A percentile compares a stretch with the other conserved stretches of the same genome.
Evolutionary conservation across 163 green algal species (phyloP).

Genomic region (Prototheca cutis): DNA sequence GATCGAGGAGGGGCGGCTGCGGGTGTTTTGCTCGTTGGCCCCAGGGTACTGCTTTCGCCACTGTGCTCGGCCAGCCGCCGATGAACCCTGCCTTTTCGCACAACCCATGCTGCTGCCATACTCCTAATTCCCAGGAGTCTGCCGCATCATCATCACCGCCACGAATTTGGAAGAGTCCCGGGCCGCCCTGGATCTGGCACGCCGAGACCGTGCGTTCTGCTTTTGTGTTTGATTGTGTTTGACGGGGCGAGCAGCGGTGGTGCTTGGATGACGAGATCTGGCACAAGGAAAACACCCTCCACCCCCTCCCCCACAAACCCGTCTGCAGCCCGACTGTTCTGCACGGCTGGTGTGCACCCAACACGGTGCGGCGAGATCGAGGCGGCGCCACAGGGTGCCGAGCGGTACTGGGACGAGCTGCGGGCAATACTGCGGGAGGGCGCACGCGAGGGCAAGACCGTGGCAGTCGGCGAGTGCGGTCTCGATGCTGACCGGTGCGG

Average conservation of each 20-base stretch:
- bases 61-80: too few species aligned
- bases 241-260: too few species aligned
- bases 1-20: too few species aligned
- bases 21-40: too few species aligned
- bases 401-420: constrained; percentile 40
- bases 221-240: background rate
- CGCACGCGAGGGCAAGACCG: constrained; percentile 49
- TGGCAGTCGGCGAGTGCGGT: constrained; percentile 77
- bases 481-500: constrained; percentile 60
- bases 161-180: constrained; percentile 43
- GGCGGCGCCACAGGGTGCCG: constrained; percentile 25
- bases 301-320: background rate
- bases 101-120: too few species aligned
- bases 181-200: constrained; percentile 39
- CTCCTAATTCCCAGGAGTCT: constrained; percentile 28
- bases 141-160: constrained; percentile 69
- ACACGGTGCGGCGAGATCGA: constrained; percentile 69
- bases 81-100: too few species aligned
- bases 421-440: constrained; percentile 38
- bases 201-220: constrained; percentile 29
- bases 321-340: constrained; percentile 52
- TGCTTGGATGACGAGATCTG: too few species aligned
- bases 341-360: constrained; percentile 74
- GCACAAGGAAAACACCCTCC: too few species aligned
- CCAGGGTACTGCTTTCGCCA: too few species aligned